Evolutionary conservation across 495 filamentous ascomycete species (phyloP).

Genomic region (Staphylotrichum longicolle): DNA sequence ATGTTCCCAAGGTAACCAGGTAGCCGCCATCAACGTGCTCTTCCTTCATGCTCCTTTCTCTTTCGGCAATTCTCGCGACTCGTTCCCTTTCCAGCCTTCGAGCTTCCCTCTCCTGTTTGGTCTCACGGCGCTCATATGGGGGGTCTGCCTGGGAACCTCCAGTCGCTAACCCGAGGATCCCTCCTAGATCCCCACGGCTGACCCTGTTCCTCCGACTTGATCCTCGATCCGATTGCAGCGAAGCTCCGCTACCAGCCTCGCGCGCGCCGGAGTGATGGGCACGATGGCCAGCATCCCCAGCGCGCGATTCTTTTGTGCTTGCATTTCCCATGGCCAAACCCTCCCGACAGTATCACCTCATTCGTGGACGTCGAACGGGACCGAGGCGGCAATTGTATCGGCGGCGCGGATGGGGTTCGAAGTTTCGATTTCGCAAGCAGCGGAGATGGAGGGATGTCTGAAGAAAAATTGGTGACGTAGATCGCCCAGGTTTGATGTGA

Average conservation of each 20-base stretch:
- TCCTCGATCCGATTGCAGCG: conserved; percentile 26
- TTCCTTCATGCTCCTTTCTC: conserved; percentile 88
- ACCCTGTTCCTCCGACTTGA: conserved; percentile 30
- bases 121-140: conserved; percentile 66
- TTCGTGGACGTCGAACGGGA: conserved; percentile 9
- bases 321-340: conserved; percentile 32
- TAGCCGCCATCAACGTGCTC: conserved; percentile 94
- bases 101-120: conserved; percentile 86
- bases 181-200: conserved; percentile 32
- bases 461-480: conserved; percentile 14
- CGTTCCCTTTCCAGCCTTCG: conserved; percentile 82
- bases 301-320: conserved; percentile 36
- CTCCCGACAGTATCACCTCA: conserved; percentile 13
- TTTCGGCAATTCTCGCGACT: conserved; percentile 67
- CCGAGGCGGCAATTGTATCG: not conserved
- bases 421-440: not conserved
- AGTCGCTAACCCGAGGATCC: conserved; percentile 25
- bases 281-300: conserved; percentile 29
- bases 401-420: not conserved
- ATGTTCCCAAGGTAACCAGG: conserved; percentile 90
- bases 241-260: conserved; percentile 22
- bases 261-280: conserved; percentile 22
- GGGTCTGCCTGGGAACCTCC: conserved; percentile 28
- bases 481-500: not conserved
- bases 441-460: not conserved